Percentiles rank a stretch among this genome's conserved stretches.
Evolutionary conservation across 2,329 filamentous ascomycete genomes (phyloP).

Genomic region (Alternaria rosae): DNA sequence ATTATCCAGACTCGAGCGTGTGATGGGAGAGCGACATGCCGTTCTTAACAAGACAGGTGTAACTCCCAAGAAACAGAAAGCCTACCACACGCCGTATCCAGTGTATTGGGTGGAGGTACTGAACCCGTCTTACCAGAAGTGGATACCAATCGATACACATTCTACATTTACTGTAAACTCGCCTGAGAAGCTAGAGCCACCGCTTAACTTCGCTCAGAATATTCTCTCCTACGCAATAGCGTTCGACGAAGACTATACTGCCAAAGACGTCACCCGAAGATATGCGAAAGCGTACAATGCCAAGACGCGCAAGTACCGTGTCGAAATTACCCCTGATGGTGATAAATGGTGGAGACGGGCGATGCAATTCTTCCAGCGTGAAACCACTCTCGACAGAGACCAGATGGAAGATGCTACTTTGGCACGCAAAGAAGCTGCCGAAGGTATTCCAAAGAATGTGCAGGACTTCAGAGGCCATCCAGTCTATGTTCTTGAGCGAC

Average conservation of each 20-base stretch:
- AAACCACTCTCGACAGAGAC: conserved; percentile 67
- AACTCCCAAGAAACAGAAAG: conserved; percentile 52
- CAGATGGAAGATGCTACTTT: conserved; percentile 85
- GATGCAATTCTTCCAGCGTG: conserved; percentile 55
- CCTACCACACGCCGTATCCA: conserved; percentile 77
- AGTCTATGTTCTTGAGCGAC: conserved; percentile 76
- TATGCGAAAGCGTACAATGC: conserved; percentile 90
- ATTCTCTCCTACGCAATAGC: conserved; percentile 82
- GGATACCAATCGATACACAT: conserved; percentile 86
- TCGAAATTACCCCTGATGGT: conserved; percentile 71
- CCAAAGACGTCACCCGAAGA: conserved; percentile 83
- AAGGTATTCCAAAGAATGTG: conserved; percentile 83
- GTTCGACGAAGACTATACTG: conserved; percentile 80
- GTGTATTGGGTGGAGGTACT: conserved; percentile 96
- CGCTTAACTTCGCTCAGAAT: conserved; percentile 78
- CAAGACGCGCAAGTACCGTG: conserved; percentile 82
- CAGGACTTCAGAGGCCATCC: conserved; percentile 89
- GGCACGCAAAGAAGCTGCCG: conserved; percentile 71
- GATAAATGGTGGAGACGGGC: conserved; percentile 63
- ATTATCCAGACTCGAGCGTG: conserved; percentile 42
- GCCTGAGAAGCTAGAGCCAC: conserved; percentile 80
- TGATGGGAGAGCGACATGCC: conserved; percentile 40
- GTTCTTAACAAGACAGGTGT: conserved; percentile 33
- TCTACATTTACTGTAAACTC: conserved; percentile 83
- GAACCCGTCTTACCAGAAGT: conserved; percentile 85